Evolutionary conservation across 1,284 basidiomycete species (phyloP).

Genomic region (Anthracocystis walkeri): DNA sequence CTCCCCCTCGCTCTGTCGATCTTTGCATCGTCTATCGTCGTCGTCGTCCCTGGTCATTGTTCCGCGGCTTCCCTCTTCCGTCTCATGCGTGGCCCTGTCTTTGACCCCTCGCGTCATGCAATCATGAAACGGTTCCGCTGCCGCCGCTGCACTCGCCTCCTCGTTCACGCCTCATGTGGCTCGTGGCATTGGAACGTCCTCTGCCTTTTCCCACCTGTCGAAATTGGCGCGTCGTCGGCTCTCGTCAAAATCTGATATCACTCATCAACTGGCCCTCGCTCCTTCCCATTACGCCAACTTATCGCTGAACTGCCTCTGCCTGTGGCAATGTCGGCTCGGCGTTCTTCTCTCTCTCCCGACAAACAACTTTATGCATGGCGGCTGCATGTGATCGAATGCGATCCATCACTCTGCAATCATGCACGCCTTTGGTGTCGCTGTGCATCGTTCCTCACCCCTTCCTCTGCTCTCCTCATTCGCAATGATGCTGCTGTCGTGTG

Average conservation of each 20-base stretch:
- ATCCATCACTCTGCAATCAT: slow-evolving; percentile 18
- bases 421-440: slow-evolving; percentile 26
- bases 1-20: slow-evolving; percentile 1
- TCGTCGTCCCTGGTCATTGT: background rate
- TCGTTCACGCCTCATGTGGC: slow-evolving; percentile 16
- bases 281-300: background rate
- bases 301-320: background rate
- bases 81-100: background rate
- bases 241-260: slow-evolving; percentile 30
- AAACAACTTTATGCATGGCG: slow-evolving; percentile 33
- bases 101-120: slow-evolving; percentile 4
- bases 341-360: slow-evolving; percentile 17
- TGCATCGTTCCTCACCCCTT: slow-evolving; percentile 4
- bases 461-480: background rate
- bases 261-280: slow-evolving; percentile 25
- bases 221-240: slow-evolving; percentile 21
- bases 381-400: slow-evolving; percentile 19
- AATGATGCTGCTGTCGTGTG: background rate
- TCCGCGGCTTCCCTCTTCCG: background rate
- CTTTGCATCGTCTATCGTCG: background rate
- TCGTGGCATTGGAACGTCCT: slow-evolving; percentile 34
- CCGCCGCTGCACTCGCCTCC: slow-evolving; percentile 11
- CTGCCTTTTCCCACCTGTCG: slow-evolving; percentile 4
- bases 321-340: slow-evolving; percentile 15
- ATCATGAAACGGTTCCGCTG: background rate